Evolutionary conservation across 306 rosid genomes (phyloP).

Genomic region (Lathyrus sativus): DNA sequence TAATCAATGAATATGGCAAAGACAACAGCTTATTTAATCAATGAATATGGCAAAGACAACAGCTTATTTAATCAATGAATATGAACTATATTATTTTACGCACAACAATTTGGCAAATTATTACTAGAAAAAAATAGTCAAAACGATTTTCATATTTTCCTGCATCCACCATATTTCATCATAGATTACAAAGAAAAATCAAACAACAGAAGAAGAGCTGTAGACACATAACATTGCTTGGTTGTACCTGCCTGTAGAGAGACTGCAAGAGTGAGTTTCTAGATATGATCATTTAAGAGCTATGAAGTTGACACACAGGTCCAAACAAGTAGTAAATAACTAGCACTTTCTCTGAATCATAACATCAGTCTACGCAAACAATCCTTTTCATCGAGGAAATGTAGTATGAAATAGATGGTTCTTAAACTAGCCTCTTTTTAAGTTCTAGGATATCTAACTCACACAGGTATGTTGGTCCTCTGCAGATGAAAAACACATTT

Average conservation of each 20-base stretch:
- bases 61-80: too few relatives aligned
- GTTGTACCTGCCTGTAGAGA: neutral
- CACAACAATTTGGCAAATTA: neutral
- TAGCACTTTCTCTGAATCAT: neutral
- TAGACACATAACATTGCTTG: neutral
- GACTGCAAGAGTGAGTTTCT: neutral
- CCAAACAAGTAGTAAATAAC: neutral
- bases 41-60: too few relatives aligned
- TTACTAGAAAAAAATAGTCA: neutral
- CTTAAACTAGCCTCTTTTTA: neutral
- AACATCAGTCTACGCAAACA: conserved; percentile 9
- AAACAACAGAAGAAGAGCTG: neutral
- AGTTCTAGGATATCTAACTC: neutral
- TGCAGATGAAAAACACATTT: neutral
- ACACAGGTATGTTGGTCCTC: neutral
- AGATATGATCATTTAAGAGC: neutral
- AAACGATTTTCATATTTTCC: neutral
- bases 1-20: too few relatives aligned
- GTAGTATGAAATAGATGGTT: neutral
- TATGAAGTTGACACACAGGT: neutral
- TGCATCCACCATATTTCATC: neutral
- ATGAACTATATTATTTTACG: neutral
- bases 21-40: too few relatives aligned
- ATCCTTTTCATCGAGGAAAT: neutral
- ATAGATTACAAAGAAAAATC: neutral